Evolutionary conservation across 352 stramenopile species (phyloP).

Genomic region (Elongisporangium undulatum): DNA sequence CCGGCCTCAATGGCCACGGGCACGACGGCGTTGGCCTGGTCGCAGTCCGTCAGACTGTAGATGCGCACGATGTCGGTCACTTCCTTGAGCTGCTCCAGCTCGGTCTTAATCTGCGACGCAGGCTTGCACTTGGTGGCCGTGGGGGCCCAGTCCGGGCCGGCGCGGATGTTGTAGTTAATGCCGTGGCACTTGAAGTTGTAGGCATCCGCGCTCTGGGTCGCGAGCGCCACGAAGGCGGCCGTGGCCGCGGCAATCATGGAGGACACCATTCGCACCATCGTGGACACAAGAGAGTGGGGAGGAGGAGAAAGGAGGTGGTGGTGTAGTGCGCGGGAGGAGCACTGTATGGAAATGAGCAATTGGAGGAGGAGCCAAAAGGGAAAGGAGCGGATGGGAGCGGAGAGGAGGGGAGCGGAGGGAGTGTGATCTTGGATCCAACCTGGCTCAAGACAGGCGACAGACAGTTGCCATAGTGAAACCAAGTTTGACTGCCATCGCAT

Average conservation of each 20-base stretch:
- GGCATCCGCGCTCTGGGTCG: constrained; percentile 7
- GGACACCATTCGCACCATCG: background rate
- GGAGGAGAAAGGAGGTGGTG: background rate
- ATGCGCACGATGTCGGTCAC: constrained; percentile 44
- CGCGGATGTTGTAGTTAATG: constrained; percentile 70
- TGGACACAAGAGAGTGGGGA: background rate
- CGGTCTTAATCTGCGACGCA: constrained; percentile 23
- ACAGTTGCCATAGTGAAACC: background rate
- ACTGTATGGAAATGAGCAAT: background rate
- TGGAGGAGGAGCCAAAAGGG: background rate
- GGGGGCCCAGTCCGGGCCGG: constrained; percentile 42
- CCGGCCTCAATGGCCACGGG: constrained; percentile 37
- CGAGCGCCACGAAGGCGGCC: background rate
- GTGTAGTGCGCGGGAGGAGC: background rate
- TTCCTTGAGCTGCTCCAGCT: constrained; percentile 34
- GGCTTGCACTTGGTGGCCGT: constrained; percentile 42
- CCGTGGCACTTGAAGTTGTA: constrained; percentile 39
- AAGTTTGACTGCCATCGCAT: background rate
- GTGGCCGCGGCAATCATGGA: background rate
- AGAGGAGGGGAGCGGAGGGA: background rate
- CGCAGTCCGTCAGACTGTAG: constrained; percentile 60
- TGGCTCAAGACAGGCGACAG: background rate
- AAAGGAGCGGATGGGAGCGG: background rate
- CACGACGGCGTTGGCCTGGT: constrained; percentile 35
- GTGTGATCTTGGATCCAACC: background rate